Percentiles rank a stretch among this genome's conserved stretches.
phyloP scores from a whole-genome alignment of 2,329 filamentous ascomycete genomes.

The Tolypocladium tropicale region DNA sequence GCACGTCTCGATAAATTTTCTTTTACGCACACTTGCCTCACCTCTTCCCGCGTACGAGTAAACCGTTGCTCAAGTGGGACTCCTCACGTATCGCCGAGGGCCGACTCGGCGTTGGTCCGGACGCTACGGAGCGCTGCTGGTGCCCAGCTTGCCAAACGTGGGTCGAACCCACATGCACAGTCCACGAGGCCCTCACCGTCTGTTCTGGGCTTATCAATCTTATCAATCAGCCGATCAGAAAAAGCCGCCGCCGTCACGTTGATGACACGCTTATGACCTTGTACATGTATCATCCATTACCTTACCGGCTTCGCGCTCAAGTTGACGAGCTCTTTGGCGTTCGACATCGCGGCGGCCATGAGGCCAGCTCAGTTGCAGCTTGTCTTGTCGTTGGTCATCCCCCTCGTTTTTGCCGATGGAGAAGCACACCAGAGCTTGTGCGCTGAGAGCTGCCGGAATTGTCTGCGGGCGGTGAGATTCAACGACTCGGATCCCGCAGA shows the following conservation, averaged over 20 bases:
- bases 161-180: neutral
- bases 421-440: neutral
- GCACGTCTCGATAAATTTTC: too few relatives aligned
- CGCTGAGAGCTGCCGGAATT: neutral
- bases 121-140: neutral
- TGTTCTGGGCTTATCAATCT: neutral
- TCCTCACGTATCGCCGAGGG: neutral
- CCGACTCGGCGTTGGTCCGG: neutral
- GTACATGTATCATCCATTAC: too few relatives aligned
- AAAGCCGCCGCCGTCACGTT: too few relatives aligned
- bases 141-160: too few relatives aligned
- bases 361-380: too few relatives aligned
- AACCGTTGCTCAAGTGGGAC: neutral
- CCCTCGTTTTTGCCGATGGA: neutral
- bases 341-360: too few relatives aligned
- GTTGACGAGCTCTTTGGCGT: too few relatives aligned
- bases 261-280: too few relatives aligned
- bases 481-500: neutral
- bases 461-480: neutral
- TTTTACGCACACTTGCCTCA: too few relatives aligned
- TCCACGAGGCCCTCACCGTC: neutral
- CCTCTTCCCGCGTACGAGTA: too few relatives aligned
- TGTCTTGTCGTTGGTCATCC: neutral
- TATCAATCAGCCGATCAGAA: neutral
- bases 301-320: too few relatives aligned